Evolutionary conservation across 106 monocot species (phyloP).

Genomic region (Gastrodia elata): DNA sequence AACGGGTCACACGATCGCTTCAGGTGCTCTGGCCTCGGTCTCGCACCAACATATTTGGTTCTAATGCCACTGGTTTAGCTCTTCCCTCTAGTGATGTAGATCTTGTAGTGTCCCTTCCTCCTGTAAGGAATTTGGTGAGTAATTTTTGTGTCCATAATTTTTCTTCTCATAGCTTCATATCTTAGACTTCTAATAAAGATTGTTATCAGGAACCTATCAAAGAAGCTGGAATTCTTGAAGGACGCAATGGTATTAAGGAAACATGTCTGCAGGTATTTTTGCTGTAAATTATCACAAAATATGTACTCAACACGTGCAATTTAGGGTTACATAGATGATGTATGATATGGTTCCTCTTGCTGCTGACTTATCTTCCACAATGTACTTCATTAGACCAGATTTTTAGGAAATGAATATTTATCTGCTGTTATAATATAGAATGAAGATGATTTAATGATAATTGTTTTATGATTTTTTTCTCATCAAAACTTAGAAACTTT

Average conservation of each 20-base stretch:
- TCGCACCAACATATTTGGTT: slow-evolving; percentile 86
- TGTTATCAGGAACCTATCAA: slow-evolving; percentile 89
- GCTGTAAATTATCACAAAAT: not conserved
- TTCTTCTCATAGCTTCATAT: not conserved
- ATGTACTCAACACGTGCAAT: not conserved
- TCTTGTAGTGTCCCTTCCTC: slow-evolving; percentile 95
- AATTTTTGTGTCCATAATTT: slow-evolving; percentile 2
- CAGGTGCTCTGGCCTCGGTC: slow-evolving; percentile 99
- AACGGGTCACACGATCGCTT: slow-evolving; percentile 73
- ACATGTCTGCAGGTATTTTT: slow-evolving; percentile 87
- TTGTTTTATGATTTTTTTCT: not conserved
- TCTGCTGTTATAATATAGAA: not conserved
- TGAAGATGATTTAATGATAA: not conserved
- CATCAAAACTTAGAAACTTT: not conserved
- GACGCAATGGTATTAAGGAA: slow-evolving; percentile 97
- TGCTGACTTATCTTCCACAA: not conserved
- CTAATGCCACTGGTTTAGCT: slow-evolving; percentile 92
- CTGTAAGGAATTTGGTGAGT: slow-evolving; percentile 96
- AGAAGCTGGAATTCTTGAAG: slow-evolving; percentile 99
- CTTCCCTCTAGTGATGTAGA: slow-evolving; percentile 98
- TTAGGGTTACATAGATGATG: not conserved
- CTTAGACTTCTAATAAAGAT: slow-evolving; percentile 7
- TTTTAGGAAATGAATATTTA: not conserved
- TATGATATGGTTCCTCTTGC: not conserved
- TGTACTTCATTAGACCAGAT: not conserved